Evolutionary conservation across 2,329 filamentous ascomycete species (phyloP).

Genomic region (Clonostachys byssicola): DNA sequence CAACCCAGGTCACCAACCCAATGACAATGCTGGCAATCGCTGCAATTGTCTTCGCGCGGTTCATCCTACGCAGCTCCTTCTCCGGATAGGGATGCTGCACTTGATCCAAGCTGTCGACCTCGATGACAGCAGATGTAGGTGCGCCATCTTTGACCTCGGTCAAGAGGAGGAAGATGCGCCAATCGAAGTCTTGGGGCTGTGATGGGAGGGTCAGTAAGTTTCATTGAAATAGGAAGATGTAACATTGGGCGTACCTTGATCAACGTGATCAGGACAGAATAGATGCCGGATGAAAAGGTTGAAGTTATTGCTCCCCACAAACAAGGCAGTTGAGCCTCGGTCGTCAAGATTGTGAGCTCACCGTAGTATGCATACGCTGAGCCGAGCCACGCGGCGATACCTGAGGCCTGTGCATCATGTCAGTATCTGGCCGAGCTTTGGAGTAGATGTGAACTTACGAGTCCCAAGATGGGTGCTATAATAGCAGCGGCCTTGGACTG

Average conservation of each 20-base stretch:
- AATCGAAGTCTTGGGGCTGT: constrained; percentile 61
- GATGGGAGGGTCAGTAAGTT: no score
- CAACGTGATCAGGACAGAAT: constrained; percentile 29
- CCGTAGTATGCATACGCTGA: constrained; percentile 68
- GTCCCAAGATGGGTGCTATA: constrained; percentile 62
- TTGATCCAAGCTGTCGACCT: constrained; percentile 59
- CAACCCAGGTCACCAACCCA: constrained; percentile 64
- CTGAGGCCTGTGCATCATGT: constrained; percentile 27
- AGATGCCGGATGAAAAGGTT: constrained; percentile 68
- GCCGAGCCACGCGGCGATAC: constrained; percentile 72
- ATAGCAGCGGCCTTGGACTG: constrained; percentile 73
- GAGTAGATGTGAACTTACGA: constrained; percentile 22
- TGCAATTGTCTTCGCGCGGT: neutral
- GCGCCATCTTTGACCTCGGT: constrained; percentile 72
- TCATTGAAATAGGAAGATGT: no score
- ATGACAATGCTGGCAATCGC: neutral
- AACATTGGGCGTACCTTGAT: no score
- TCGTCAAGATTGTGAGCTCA: constrained; percentile 60
- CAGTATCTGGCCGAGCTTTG: no score
- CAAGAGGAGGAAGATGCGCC: constrained; percentile 72
- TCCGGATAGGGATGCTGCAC: constrained; percentile 20
- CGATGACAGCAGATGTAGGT: constrained; percentile 51
- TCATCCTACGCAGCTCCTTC: neutral
- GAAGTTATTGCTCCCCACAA: constrained; percentile 79
- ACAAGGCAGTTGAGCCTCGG: constrained; percentile 79